phyloP scores from a whole-genome alignment of 768 basidiomycete genomes.

The Chalciporus piperatus region DNA sequence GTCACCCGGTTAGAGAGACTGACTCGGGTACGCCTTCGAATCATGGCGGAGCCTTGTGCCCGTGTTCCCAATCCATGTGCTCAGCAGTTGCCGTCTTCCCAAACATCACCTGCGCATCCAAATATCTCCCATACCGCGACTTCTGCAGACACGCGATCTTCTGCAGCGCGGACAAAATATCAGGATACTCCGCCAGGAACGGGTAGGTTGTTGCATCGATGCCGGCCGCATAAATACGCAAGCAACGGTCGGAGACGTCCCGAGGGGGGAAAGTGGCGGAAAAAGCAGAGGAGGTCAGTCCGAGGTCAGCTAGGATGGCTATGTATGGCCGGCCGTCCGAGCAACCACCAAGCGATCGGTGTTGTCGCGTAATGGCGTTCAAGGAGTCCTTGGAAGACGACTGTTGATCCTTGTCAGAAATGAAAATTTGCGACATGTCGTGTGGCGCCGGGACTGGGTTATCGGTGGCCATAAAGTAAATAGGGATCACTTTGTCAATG shows the following conservation, averaged over 20 bases:
- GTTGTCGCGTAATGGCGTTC: no score
- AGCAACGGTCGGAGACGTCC: background rate
- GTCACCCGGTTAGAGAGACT: no score
- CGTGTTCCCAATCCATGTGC: conserved; percentile 8
- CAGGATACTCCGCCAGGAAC: conserved; percentile 4
- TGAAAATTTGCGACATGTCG: conserved; percentile 13
- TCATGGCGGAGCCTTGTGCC: no score
- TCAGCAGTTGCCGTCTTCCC: background rate
- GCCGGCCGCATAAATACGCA: conserved; percentile 6
- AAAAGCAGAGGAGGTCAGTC: no score
- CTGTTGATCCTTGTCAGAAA: conserved; percentile 14
- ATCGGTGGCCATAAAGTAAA: no score
- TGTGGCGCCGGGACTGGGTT: background rate
- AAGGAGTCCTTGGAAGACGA: background rate
- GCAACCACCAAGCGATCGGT: no score
- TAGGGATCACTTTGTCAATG: no score
- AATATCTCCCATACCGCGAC: background rate
- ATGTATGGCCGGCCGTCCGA: conserved; percentile 3
- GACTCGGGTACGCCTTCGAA: no score
- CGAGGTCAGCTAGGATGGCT: conserved; percentile 11
- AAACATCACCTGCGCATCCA: conserved; percentile 2
- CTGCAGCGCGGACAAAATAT: background rate
- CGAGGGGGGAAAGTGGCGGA: background rate
- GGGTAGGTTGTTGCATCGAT: background rate
- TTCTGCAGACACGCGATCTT: background rate